Evolutionary conservation across 1,139 yeast species (phyloP).

Genomic region (Blastobotrys arbuscula): DNA sequence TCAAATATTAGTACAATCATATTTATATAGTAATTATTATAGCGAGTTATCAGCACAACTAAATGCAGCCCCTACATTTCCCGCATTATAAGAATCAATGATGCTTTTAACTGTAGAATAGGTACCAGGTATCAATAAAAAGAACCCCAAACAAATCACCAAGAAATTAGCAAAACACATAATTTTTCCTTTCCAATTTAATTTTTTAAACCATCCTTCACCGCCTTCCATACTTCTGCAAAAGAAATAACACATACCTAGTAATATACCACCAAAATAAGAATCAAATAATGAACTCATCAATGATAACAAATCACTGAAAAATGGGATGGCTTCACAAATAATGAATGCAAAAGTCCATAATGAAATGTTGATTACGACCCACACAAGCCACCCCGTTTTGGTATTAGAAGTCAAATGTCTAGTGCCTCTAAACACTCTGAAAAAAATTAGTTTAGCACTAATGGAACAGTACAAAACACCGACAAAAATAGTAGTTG

Average conservation of each 20-base stretch:
- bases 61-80: slow-evolving; percentile 47
- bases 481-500: slow-evolving; percentile 54
- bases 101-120: slow-evolving; percentile 53
- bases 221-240: slow-evolving; percentile 27
- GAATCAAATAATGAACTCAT: slow-evolving; percentile 63
- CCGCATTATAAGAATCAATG: slow-evolving; percentile 43
- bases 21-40: neutral
- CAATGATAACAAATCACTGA: slow-evolving; percentile 50
- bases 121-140: slow-evolving; percentile 54
- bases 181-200: slow-evolving; percentile 17
- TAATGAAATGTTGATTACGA: slow-evolving; percentile 37
- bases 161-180: slow-evolving; percentile 29
- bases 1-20: neutral
- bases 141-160: slow-evolving; percentile 43
- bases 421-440: slow-evolving; percentile 39
- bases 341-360: slow-evolving; percentile 54
- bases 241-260: slow-evolving; percentile 56
- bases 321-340: slow-evolving; percentile 61
- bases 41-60: slow-evolving; percentile 33
- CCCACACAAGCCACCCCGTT: slow-evolving; percentile 52
- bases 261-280: slow-evolving; percentile 60
- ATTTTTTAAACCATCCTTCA: slow-evolving; percentile 20
- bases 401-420: slow-evolving; percentile 47
- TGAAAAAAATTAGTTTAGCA: slow-evolving; percentile 45
- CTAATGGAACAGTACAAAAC: slow-evolving; percentile 51